A percentile compares a stretch with the other conserved stretches of the same genome.
These are phyloP conservation scores for Apiospora aurea DNA, from an alignment of 2,329 filamentous ascomycete genomes.

Conservation along the genomic window DNA sequence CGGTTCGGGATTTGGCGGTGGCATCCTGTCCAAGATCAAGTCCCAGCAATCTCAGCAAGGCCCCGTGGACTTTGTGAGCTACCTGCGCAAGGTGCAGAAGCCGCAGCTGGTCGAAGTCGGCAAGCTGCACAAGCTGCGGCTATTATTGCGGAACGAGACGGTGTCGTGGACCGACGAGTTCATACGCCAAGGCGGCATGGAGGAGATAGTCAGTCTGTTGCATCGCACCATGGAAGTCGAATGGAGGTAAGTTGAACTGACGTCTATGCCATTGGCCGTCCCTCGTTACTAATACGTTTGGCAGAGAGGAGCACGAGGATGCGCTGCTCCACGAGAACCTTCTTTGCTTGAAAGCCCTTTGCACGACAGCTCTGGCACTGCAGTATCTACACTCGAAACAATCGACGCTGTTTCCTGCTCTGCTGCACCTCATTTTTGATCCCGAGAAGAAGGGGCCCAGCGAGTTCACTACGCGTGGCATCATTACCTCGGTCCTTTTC, in stretches of 20 bases:
- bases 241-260: constrained; percentile 75
- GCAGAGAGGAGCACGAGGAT: constrained; percentile 93
- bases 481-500: constrained; percentile 88
- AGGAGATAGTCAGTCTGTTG: constrained; percentile 84
- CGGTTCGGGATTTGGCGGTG: constrained; percentile 59
- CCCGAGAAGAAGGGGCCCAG: constrained; percentile 98
- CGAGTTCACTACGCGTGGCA: constrained; percentile 91
- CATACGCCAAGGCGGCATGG: constrained; percentile 88
- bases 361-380: constrained; percentile 87
- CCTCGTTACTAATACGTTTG: constrained; percentile 24
- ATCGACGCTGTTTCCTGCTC: constrained; percentile 80
- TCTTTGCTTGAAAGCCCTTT: constrained; percentile 91
- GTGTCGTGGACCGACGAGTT: constrained; percentile 96
- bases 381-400: constrained; percentile 83
- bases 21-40: constrained; percentile 72
- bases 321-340: constrained; percentile 89
- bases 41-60: constrained; percentile 63
- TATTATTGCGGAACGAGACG: constrained; percentile 91
- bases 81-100: constrained; percentile 81
- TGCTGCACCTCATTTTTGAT: constrained; percentile 91
- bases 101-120: constrained; percentile 90
- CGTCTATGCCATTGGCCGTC: not conserved
- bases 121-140: constrained; percentile 89
- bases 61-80: constrained; percentile 85
- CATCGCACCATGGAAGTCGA: constrained; percentile 95